phyloP scores from a whole-genome alignment of 2,329 filamentous ascomycete species.

The Alternaria incomplexa region DNA sequence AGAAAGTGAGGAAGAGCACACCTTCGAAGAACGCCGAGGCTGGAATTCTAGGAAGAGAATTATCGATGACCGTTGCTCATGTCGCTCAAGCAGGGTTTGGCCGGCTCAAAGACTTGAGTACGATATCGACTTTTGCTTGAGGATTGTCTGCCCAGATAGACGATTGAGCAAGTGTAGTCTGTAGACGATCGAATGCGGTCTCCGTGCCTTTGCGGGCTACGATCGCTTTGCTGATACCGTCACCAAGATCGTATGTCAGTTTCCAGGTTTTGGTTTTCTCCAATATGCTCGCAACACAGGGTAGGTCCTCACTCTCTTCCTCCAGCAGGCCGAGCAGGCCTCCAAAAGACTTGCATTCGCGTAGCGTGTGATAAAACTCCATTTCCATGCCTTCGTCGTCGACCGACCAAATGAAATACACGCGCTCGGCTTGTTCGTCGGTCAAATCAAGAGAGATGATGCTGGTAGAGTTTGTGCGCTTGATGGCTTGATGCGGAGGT shows the following conservation, averaged over 20 bases:
- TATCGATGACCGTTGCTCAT: background rate
- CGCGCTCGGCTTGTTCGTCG: constrained; percentile 11
- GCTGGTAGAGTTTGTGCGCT: background rate
- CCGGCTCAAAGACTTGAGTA: constrained; percentile 4
- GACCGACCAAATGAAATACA: constrained; percentile 14
- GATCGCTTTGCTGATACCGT: constrained; percentile 9
- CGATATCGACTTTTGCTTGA: constrained; percentile 1
- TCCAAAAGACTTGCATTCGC: constrained; percentile 13
- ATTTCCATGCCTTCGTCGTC: constrained; percentile 8
- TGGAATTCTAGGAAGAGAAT: background rate
- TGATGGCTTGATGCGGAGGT: background rate
- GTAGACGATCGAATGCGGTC: constrained; percentile 14
- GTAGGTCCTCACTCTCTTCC: constrained; percentile 5
- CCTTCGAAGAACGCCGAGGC: background rate
- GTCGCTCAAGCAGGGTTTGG: background rate
- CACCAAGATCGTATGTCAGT: constrained; percentile 9
- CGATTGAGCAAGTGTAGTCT: constrained; percentile 4
- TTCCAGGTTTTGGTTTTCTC: constrained; percentile 12
- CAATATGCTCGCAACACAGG: constrained; percentile 3
- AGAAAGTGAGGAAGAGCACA: constrained; percentile 1
- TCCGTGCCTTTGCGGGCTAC: constrained; percentile 10
- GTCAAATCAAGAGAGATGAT: constrained; percentile 3
- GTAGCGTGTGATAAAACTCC: constrained; percentile 9
- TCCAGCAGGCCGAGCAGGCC: constrained; percentile 5
- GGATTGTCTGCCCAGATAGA: background rate